These are phyloP conservation scores for Chaetomium strumarium DNA, from an alignment of 2,329 filamentous ascomycete genomes.

Conservation along the genomic window DNA sequence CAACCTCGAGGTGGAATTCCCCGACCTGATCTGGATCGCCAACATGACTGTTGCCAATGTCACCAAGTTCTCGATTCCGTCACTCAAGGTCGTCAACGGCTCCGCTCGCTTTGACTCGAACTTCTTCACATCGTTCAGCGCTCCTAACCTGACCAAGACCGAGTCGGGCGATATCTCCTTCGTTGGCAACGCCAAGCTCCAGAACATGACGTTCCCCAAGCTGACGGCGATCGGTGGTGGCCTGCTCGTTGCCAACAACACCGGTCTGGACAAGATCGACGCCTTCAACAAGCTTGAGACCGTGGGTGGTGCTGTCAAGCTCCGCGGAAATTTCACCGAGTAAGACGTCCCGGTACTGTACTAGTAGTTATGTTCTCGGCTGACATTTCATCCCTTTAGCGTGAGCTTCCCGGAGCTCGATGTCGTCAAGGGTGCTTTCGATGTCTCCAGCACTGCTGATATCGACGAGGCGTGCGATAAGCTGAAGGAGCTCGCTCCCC, in stretches of 20 bases:
- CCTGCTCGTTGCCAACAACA: slow-evolving; percentile 88
- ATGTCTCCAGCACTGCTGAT: slow-evolving; percentile 59
- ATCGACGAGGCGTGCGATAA: slow-evolving; percentile 49
- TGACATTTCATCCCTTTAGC: slow-evolving; percentile 38
- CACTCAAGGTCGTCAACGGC: slow-evolving; percentile 65
- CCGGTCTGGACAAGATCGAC: slow-evolving; percentile 57
- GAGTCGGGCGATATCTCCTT: slow-evolving; percentile 55
- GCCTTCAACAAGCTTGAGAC: slow-evolving; percentile 63
- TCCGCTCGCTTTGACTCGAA: slow-evolving; percentile 82
- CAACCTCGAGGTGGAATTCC: slow-evolving; percentile 64
- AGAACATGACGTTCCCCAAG: slow-evolving; percentile 69
- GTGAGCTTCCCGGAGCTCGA: slow-evolving; percentile 62
- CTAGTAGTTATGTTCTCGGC: background rate
- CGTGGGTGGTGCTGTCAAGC: slow-evolving; percentile 74
- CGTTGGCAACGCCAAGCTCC: slow-evolving; percentile 54
- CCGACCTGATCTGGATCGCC: slow-evolving; percentile 69
- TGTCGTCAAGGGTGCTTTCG: slow-evolving; percentile 66
- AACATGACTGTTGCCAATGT: slow-evolving; percentile 82
- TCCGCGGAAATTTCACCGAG: slow-evolving; percentile 78
- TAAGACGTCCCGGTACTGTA: slow-evolving; percentile 43
- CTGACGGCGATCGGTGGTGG: slow-evolving; percentile 69
- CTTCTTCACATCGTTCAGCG: slow-evolving; percentile 55
- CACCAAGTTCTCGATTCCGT: slow-evolving; percentile 65
- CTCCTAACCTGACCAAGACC: slow-evolving; percentile 66
- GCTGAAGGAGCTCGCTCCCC: slow-evolving; percentile 43